phyloP scores from a whole-genome alignment of 2,329 filamentous ascomycete species.

The Phyllosticta paracitricarpa region DNA sequence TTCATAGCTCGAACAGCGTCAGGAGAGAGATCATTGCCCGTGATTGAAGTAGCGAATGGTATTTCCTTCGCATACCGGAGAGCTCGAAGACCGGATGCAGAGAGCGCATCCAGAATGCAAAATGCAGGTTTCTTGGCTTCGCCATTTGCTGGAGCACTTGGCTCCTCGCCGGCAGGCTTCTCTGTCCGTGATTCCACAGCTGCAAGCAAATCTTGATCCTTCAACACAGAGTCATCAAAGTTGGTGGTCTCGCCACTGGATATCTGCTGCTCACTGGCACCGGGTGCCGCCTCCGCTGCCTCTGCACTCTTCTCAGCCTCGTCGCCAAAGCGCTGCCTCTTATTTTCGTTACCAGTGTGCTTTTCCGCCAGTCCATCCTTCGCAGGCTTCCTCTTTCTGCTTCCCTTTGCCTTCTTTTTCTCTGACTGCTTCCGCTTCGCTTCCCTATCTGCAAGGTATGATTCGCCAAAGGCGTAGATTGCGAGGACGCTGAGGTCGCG shows the following conservation, averaged over 20 bases:
- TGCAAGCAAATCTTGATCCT: not conserved
- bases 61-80: conserved; percentile 87
- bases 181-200: not conserved
- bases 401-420: conserved; percentile 25
- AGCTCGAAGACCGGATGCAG: conserved; percentile 83
- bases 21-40: conserved; percentile 79
- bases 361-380: not conserved
- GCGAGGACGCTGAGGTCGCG: conserved; percentile 87
- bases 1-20: conserved; percentile 72
- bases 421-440: conserved; percentile 20
- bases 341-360: conserved; percentile 14
- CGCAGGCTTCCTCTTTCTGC: conserved; percentile 7
- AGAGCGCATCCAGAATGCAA: conserved; percentile 88
- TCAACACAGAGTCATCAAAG: conserved; percentile 5
- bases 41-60: conserved; percentile 69
- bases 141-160: conserved; percentile 18
- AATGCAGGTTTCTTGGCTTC: conserved; percentile 36
- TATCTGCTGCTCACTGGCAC: not conserved
- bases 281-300: not conserved
- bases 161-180: not conserved
- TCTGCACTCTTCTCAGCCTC: conserved; percentile 3
- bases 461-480: conserved; percentile 79
- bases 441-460: conserved; percentile 42
- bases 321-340: conserved; percentile 14
- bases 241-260: conserved; percentile 15